Base-by-base conservation (phyloP, 2,329 filamentous ascomycete species). In the Aspergillus melleus region DNA sequence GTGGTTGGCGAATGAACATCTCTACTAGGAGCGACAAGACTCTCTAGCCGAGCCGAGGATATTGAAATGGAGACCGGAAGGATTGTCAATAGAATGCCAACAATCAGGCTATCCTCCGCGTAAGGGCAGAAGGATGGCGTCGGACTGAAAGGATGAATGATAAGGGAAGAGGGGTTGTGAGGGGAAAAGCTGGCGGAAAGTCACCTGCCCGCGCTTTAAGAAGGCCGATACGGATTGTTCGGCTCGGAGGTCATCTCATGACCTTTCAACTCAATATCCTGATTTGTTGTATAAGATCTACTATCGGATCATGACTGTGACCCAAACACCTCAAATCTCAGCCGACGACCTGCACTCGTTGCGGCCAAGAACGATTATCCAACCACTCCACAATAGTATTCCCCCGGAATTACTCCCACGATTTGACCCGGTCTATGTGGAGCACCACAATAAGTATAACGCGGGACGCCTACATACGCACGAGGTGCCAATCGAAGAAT, bases 381-480 rank as follows among this genome's bases (percentile, higher is more conserved):
- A 78, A 52, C 76, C 77, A n/a, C 70, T 76, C 16, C 70, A 78
- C 54, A 79, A 80, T 57, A 75, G 71, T 65, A 80, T 80, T 9
- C 76, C 77, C 5, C 59, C 64, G 2, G 64, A 76, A 49, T 68
- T 80, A 30, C 59, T 74, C 5, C 62, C 71, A 19, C 70, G 73
- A 5, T 79, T 77, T 60, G 78, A 80, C 47, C 74, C 76, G 2
- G 66, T 72, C 42, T 80, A 77, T 54, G 69, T 78, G 26, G 71
- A 76, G 52, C 70, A 79, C 66, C 77, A 79, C 65, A 75, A 78
- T 58, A 75, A 74, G 57, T 75, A 78, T 67, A 78, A 75, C 56
- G 74, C 69, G 1, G 77, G 77, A 12, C 74, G 77, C 32, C 67
- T 78, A 4, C 72, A 77, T 53, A 79, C 75, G 1, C 77, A 80